Evolutionary conservation across 2,329 filamentous ascomycete genomes (phyloP), one percentile per base, ranked within the genome.

Genomic region (Scedosporium aurantiacum): DNA sequence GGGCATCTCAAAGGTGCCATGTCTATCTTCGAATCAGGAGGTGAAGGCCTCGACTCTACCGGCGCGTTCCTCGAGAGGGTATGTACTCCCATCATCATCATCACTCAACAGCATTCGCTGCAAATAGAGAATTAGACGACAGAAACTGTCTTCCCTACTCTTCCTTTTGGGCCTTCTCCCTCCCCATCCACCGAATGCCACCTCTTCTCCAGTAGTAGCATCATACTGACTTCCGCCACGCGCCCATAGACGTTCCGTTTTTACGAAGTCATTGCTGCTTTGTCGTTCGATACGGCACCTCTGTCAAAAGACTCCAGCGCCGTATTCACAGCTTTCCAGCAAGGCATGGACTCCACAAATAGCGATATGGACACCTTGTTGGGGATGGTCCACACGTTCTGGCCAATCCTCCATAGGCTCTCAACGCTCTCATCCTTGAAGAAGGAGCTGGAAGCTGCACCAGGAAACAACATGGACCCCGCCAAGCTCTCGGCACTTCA

Each of bases 251-350:
- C 83, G 1, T 87, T 86, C 65, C 79, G 81, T 5, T 86, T 86
- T 66, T 86, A 86, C 70, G 83, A 86, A 67, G 83, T 86, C 23
- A 86, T 86, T 61, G 79, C 83, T 5, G 83, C 84, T 1, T 72
- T 87, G 32, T 86, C 83, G 0, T 78, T 85, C 58, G 82, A 82
- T 61, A 83, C 80, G 12, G 74, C 81, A 4, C 82, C 83, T 1
- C 74, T 85, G 12, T 80, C 81, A 1, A 76, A 73, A 12, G 75
- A 79, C 2, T 77, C 80, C 2, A 76, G 77, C 12, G 74, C 76
- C 4, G 76, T 76, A 16, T 75, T 77, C 25, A 72, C 80, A 2
- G 69, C 78, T 2, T 78, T 79, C 1, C 73, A 16, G 14, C n/a
- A 58, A 47, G 57, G 23, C 32, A 25, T 14, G 25, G 25, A 25